These are phyloP conservation scores for Umbelopsis sp. DNA, from an alignment of 371 early-diverging fungal species.

Conservation along the genomic window DNA sequence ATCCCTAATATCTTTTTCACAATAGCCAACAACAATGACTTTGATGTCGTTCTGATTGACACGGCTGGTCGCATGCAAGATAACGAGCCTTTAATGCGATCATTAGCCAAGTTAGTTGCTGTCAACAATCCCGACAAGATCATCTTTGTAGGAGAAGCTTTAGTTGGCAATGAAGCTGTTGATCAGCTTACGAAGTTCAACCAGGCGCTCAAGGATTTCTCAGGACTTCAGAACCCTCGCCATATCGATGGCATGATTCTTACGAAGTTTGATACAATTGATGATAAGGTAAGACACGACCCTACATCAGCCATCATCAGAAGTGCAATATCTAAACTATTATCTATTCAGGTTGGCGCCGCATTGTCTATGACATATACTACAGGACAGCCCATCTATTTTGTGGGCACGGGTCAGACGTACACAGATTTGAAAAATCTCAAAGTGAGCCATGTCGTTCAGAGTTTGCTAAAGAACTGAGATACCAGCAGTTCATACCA, in stretches of 20 bases:
- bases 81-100: constrained; percentile 97
- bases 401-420: constrained; percentile 99
- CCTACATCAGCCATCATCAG: too few relatives aligned
- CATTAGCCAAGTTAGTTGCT: constrained; percentile 93
- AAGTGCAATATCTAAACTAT: neutral
- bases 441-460: constrained; percentile 86
- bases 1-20: neutral
- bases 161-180: constrained; percentile 98
- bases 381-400: constrained; percentile 97
- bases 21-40: constrained; percentile 65
- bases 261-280: constrained; percentile 99
- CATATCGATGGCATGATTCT: constrained; percentile 98
- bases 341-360: constrained; percentile 78
- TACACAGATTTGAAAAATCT: constrained; percentile 95
- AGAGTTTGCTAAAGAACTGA: constrained; percentile 73
- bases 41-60: constrained; percentile 98
- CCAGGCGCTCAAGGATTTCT: constrained; percentile 90
- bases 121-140: constrained; percentile 97
- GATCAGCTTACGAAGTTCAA: constrained; percentile 99
- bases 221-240: constrained; percentile 76
- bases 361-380: constrained; percentile 97
- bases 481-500: constrained; percentile 16
- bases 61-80: constrained; percentile 99
- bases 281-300: constrained; percentile 83
- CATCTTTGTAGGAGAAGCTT: constrained; percentile 99